Percentiles rank a stretch among this genome's conserved stretches.
These are phyloP conservation scores for Xylaria sp. DNA, from an alignment of 2,329 filamentous ascomycete genomes.

Conservation along the genomic window DNA sequence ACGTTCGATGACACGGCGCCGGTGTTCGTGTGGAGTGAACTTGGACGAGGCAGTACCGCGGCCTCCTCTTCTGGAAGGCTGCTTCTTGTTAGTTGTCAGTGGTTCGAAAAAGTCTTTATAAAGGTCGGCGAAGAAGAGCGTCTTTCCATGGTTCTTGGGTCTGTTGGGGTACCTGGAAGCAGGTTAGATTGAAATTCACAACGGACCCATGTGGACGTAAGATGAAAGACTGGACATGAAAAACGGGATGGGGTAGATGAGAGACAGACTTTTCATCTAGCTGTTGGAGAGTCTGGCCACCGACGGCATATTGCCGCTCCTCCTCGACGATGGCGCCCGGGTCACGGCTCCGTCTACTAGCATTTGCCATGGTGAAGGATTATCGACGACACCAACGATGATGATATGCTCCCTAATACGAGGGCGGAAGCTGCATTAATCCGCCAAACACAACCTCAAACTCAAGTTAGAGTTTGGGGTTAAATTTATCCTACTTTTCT, in stretches of 20 bases:
- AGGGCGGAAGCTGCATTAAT: background rate
- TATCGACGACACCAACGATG: too few species aligned
- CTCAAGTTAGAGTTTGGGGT: too few species aligned
- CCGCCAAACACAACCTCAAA: background rate
- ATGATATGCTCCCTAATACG: background rate
- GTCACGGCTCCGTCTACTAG: slow-evolving; percentile 47
- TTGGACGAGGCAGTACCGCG: slow-evolving; percentile 64
- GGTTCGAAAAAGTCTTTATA: slow-evolving; percentile 85
- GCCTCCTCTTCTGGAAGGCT: slow-evolving; percentile 70
- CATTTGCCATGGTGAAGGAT: slow-evolving; percentile 51
- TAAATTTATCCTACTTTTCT: background rate
- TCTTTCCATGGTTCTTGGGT: slow-evolving; percentile 82
- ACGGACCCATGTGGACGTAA: background rate
- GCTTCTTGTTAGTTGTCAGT: slow-evolving; percentile 79
- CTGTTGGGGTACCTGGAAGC: slow-evolving; percentile 80
- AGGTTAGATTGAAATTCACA: slow-evolving; percentile 11
- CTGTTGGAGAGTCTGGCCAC: slow-evolving; percentile 55
- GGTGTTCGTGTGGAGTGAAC: slow-evolving; percentile 78
- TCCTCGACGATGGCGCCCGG: slow-evolving; percentile 62
- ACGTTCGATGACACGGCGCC: slow-evolving; percentile 81
- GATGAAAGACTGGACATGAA: background rate
- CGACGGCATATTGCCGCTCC: slow-evolving; percentile 60
- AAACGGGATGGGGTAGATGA: background rate
- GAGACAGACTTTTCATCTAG: slow-evolving; percentile 57
- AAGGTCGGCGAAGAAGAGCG: slow-evolving; percentile 83